Conservation (phyloP, 1,284 basidiomycete genomes). For the Microbotryum violaceum region DNA sequence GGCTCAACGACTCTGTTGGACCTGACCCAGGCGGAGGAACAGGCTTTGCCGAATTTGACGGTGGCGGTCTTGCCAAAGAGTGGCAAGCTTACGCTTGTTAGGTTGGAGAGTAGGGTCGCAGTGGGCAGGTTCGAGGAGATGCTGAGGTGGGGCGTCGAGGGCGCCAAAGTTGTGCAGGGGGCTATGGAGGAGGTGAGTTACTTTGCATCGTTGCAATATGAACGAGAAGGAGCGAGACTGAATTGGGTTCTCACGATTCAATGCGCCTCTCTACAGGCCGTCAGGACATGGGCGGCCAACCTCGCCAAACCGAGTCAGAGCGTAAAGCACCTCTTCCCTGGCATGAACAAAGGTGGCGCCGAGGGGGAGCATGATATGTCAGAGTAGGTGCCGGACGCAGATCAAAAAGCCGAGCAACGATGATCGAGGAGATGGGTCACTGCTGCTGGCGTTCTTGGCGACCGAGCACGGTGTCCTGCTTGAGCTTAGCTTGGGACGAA, state of each 20-base stretch:
- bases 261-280: conserved; percentile 5
- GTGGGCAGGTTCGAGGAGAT: conserved; percentile 88
- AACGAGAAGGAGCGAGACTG: background rate
- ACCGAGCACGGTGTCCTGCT: too few species aligned
- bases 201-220: background rate
- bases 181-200: conserved; percentile 28
- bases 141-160: conserved; percentile 68
- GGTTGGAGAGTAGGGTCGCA: conserved; percentile 89
- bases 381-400: too few species aligned
- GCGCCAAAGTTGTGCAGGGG: conserved; percentile 62
- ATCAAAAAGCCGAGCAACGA: too few species aligned
- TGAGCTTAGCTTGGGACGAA: too few species aligned
- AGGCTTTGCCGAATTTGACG: conserved; percentile 76
- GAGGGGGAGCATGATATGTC: conserved; percentile 22
- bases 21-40: conserved; percentile 79
- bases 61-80: conserved; percentile 78
- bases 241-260: background rate
- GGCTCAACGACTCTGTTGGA: conserved; percentile 64
- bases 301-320: conserved; percentile 13
- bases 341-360: background rate
- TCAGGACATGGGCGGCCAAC: conserved; percentile 12
- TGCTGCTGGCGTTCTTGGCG: too few species aligned
- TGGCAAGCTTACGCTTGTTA: conserved; percentile 73
- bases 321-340: conserved; percentile 16
- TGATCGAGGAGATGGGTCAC: too few species aligned